Base-by-base conservation (phyloP, 106 monocot genomes). In the Posidonia australis region DNA sequence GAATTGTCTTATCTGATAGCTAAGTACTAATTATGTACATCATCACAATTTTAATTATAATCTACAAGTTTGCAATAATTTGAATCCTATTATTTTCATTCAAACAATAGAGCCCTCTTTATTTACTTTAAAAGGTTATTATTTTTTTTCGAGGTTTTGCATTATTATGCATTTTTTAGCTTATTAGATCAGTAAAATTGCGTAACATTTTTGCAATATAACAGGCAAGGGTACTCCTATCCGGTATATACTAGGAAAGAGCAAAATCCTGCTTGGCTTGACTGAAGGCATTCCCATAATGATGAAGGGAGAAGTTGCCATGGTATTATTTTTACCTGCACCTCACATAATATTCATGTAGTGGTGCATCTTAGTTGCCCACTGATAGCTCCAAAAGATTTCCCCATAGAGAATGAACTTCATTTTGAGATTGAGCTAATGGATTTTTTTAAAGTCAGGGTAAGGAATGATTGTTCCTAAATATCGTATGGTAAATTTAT, bases 371-470 rank as follows among this genome's bases (percentile, higher is more conserved):
- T 36, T 55, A 87, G 85, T 54, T 98, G 91, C 52, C 91, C 98
- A 72, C 68, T 98, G 21, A 62, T 74, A 66, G 75, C 77, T 73
- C 83, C 98, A 55, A 83, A 91, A 3, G 47, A 44, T 51, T 88
- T 98, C 49, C 87, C 91, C 6, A 76, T 77, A 60, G 69, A 85
- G 71, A 82, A 80, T 66, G 98, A 98, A 73, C 91, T 98, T 77
- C 87, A 98, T 59, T 98, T 85, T 83, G 98, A 98, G 68, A 82
- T 91, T 49, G 87, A 98, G 51, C 72, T 98, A 78, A 58, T 98
- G 46, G 91, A 91, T 76, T 98, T 98, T 67, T 84, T 70, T 66
- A 91, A 98, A 98, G 87, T 75, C 70, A 98, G 83, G 84, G 98
- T 67, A 81, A 77, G 70, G 27, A 72, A 62, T 1, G 18, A 27